Evolutionary conservation across 2,329 filamentous ascomycete species (phyloP), one percentile per base, ranked within the genome.

Genomic region (Simplicillium sp.): DNA sequence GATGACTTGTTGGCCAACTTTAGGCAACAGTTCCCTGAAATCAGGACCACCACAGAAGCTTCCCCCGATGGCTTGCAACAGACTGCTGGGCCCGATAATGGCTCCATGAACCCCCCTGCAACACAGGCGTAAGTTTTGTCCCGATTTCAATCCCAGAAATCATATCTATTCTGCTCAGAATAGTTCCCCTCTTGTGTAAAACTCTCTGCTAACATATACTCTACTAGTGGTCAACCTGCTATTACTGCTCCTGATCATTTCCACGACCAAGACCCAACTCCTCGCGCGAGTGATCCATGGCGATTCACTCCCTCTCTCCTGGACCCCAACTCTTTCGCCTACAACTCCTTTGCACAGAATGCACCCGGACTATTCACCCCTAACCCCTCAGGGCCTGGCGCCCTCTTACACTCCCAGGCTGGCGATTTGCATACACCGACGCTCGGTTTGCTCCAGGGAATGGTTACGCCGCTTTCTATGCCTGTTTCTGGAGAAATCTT

Each of bases 221-320:
- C 20, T 25, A 25, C 20, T 25, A 25, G 20, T 25, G 20, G 20
- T 9, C 20, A 15, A 33, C 12, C 31, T 33, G 31, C 31, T n/a
- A 11, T 33, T 9, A n/a, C 29, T 33, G 13, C 31, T 33, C 12
- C 31, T 13, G 31, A 35, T 14, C 34, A 41, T 31, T 78, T 76
- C 52, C 64, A 67, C 58, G 84, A 92, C 61, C 77, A 84, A 54
- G 87, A 95, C 55, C 83, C 85, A 15, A 94, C 87, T 3, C 87
- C 87, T 5, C 78, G 84, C 57, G 84, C 81, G 14, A 76, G 83
- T 34, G 88, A 96, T 51, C 80, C 76, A 51, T 92, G 89, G 81
- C 77, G 84, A 49, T 88, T 95, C 55, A 94, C 89, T 3, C 87
- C 89, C 4, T 92, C 88, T 16, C 70, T 94, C 43, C 75, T 97